A percentile compares a stretch with the other conserved stretches of the same genome.
phyloP scores from a whole-genome alignment of 169 alveolate species.

The Plasmodium billcollinsi region DNA sequence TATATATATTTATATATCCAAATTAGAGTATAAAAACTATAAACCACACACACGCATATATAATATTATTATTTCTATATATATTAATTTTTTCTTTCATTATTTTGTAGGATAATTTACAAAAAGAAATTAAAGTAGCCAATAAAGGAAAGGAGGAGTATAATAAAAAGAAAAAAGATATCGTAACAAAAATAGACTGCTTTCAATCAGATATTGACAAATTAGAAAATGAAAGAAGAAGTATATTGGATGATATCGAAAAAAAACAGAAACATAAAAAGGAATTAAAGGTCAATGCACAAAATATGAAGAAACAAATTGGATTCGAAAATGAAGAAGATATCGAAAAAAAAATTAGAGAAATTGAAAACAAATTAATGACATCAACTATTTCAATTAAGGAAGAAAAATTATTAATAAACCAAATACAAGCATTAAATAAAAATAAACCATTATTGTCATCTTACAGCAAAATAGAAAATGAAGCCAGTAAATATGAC shows the following conservation, averaged over 20 bases:
- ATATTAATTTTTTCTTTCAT: conserved; percentile 56
- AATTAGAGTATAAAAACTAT: neutral
- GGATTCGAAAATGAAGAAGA: conserved; percentile 85
- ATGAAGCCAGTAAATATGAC: conserved; percentile 75
- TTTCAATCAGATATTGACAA: conserved; percentile 81
- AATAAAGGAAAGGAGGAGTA: conserved; percentile 79
- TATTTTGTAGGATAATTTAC: conserved; percentile 79
- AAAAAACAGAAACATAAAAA: conserved; percentile 82
- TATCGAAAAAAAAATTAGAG: conserved; percentile 81
- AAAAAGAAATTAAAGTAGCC: conserved; percentile 80
- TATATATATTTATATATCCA: neutral
- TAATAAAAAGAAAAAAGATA: conserved; percentile 79
- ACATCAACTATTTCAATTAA: conserved; percentile 85
- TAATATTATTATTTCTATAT: neutral
- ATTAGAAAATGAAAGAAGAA: conserved; percentile 81
- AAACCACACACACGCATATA: neutral
- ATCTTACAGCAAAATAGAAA: conserved; percentile 79
- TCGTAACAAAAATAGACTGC: conserved; percentile 79
- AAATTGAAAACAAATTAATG: conserved; percentile 83
- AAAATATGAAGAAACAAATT: conserved; percentile 79
- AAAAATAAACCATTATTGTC: conserved; percentile 81
- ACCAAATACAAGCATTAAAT: conserved; percentile 82
- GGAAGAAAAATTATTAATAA: conserved; percentile 85
- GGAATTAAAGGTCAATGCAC: conserved; percentile 79
- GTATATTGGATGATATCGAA: conserved; percentile 81